Conservation (phyloP, 495 filamentous ascomycete species). For the Penicillium ucsense region DNA sequence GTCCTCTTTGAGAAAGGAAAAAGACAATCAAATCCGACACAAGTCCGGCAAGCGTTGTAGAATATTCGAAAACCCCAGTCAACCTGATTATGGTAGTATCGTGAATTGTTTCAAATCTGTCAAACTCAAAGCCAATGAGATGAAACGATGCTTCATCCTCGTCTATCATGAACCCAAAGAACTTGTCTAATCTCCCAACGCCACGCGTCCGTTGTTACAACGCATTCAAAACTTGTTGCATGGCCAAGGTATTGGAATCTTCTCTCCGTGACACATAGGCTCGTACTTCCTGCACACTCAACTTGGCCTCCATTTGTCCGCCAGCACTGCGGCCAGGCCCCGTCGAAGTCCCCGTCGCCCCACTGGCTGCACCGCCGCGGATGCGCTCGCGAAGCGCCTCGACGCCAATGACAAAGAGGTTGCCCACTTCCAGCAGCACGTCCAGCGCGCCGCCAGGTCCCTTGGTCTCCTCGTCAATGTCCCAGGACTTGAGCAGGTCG, state of each 20-base stretch:
- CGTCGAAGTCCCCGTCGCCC: constrained; percentile 13
- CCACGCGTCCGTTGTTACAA: constrained; percentile 19
- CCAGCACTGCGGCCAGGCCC: constrained; percentile 17
- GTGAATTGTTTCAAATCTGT: too few species aligned
- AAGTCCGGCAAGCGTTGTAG: too few species aligned
- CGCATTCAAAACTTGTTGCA: constrained; percentile 66
- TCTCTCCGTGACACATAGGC: constrained; percentile 73
- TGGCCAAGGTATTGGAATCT: constrained; percentile 67
- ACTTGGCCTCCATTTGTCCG: constrained; percentile 36
- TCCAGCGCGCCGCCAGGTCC: constrained; percentile 61
- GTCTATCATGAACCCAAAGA: too few species aligned
- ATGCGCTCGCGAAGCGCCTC: constrained; percentile 80
- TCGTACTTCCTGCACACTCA: constrained; percentile 65
- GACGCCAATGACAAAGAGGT: constrained; percentile 86
- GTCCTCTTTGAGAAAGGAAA: too few species aligned
- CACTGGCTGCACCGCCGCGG: constrained; percentile 37
- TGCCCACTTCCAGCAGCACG: constrained; percentile 86
- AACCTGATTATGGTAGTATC: too few species aligned
- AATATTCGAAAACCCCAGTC: too few species aligned
- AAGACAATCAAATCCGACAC: too few species aligned
- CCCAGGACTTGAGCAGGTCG: constrained; percentile 70
- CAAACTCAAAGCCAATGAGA: too few species aligned
- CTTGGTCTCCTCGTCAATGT: constrained; percentile 51
- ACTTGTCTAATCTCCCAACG: too few species aligned
- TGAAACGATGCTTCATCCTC: too few species aligned